Conservation (phyloP, 2,329 filamentous ascomycete genomes). For the Didymella sp. region DNA sequence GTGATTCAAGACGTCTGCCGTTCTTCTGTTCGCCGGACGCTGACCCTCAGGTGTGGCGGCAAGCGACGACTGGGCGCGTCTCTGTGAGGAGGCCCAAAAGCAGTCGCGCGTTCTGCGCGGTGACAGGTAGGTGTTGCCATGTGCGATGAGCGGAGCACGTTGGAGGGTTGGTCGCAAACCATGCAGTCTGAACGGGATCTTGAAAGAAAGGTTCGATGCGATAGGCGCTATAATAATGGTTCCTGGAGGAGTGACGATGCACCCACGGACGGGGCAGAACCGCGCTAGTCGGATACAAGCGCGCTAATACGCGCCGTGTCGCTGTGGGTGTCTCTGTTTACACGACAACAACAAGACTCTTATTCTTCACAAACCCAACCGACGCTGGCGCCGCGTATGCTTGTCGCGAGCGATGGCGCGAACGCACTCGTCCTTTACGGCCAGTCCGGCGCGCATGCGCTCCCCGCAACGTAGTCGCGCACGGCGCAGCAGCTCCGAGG, state of each 20-base stretch:
- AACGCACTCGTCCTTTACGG: slow-evolving; percentile 46
- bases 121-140: no score
- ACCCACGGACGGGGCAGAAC: not conserved
- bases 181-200: no score
- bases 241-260: not conserved
- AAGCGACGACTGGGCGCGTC: no score
- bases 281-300: not conserved
- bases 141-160: no score
- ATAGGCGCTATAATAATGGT: no score
- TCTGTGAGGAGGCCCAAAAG: no score
- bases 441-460: slow-evolving; percentile 39
- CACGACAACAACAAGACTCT: not conserved
- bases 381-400: slow-evolving; percentile 2
- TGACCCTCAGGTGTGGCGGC: no score
- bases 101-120: no score
- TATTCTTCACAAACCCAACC: not conserved
- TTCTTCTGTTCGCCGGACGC: no score
- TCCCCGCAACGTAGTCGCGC: slow-evolving; percentile 39
- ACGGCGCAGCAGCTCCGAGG: slow-evolving; percentile 37
- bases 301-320: not conserved
- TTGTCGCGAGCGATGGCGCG: slow-evolving; percentile 38
- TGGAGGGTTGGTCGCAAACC: no score
- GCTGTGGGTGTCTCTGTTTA: not conserved
- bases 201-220: no score
- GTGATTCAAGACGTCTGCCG: no score